Evolutionary conservation across 2,329 filamentous ascomycete genomes (phyloP), one percentile per base, ranked within the genome.

Genomic region (Graphilbum sp.): DNA sequence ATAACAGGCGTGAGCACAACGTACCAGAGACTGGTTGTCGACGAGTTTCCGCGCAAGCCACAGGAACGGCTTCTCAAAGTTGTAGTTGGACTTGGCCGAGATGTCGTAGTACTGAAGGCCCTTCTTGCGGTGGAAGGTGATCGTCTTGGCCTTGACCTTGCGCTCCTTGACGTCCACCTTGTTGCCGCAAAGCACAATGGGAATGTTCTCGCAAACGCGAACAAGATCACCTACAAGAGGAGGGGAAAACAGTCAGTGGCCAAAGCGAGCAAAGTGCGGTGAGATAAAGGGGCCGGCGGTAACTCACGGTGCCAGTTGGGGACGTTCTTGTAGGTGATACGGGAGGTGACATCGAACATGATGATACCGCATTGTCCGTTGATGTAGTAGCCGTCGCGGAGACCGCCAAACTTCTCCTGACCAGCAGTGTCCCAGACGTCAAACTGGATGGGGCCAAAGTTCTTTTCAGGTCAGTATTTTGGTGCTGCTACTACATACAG

Each of bases 81-180:
- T 96, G 72, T 98, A 96, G 75, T 96, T 96, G 58, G 87, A 95
- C 74, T 96, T 98, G 66, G 90, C 90, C 32, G 86, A 95, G 62
- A 96, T 96, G 54, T 96, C 90, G 75, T 98, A 98, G 77, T 96
- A 98, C 69, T 98, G 90, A 38, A 98, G 79, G 69, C 96, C 98
- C 80, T 98, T 98, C 84, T 98, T 98, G 68, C 90, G 85, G 76
- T 98, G 90, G 83, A 98, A 98, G 50, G 90, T 98, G 67, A 98
- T 98, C 60, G 88, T 92, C 84, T 98, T 98, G 59, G 90, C 90
- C 79, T 98, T 98, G 61, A 98, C 90, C 72, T 98, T 98, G 65
- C 90, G 85, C 77, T 98, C 90, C 82, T 98, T 98, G 49, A 98
- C 90, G 57, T 98, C 88, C 62, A 98, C 88, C 77, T 98, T 98